These are phyloP conservation scores for Fraxinus greggii DNA, from an alignment of 305 asterid genomes.

Conservation along the genomic window DNA sequence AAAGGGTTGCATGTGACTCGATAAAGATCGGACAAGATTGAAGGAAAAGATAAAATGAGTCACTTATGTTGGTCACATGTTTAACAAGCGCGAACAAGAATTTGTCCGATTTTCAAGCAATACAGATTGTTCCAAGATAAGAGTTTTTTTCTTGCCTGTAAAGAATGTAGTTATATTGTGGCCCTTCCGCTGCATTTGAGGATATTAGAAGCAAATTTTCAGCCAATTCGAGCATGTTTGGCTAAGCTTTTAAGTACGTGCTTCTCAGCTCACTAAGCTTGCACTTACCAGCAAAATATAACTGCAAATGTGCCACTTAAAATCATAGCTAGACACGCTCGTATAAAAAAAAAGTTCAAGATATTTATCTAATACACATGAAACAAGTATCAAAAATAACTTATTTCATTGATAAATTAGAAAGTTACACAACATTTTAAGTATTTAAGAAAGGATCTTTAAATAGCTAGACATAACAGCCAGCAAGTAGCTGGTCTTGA, in stretches of 20 bases:
- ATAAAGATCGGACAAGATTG: background rate
- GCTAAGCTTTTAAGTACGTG: background rate
- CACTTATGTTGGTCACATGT: background rate
- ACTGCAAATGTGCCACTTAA: background rate
- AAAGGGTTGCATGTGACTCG: background rate
- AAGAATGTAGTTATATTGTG: background rate
- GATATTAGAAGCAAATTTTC: background rate
- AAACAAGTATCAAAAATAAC: background rate
- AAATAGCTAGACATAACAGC: constrained; percentile 25
- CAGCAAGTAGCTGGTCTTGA: constrained; percentile 46
- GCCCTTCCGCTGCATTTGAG: background rate
- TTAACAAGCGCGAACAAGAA: background rate
- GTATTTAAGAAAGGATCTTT: background rate
- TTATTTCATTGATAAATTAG: constrained; percentile 18
- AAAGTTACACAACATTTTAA: background rate
- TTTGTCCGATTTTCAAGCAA: background rate
- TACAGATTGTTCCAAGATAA: background rate
- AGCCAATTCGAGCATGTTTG: background rate
- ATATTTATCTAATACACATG: background rate
- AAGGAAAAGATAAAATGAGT: background rate
- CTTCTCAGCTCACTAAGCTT: background rate
- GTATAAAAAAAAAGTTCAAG: background rate
- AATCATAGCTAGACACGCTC: background rate
- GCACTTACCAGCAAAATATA: background rate
- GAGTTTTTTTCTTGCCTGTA: background rate